phyloP scores from a whole-genome alignment of 75 land plant species.

The Selaginella moellendorffii region DNA sequence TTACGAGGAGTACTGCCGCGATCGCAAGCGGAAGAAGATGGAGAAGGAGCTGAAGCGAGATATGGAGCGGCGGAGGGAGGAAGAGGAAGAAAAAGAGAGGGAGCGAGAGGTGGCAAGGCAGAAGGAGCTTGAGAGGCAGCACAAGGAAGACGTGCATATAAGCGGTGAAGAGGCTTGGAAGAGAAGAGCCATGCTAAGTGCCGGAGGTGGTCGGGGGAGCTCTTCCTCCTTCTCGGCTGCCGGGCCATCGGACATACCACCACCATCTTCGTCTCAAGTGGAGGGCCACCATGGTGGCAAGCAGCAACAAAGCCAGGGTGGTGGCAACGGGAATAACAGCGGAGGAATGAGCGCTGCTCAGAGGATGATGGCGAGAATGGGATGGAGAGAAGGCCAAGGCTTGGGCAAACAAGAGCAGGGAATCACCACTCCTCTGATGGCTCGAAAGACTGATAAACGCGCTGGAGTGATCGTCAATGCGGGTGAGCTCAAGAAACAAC shows the following conservation, averaged over 20 bases:
- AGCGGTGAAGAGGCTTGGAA: slow-evolving; percentile 95
- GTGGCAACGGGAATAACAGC: no score
- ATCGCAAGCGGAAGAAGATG: slow-evolving; percentile 45
- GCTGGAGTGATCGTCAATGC: slow-evolving; percentile 97
- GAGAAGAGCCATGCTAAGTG: slow-evolving; percentile 70
- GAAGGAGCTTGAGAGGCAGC: slow-evolving; percentile 10
- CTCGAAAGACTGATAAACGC: slow-evolving; percentile 84
- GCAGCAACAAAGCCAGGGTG: neutral
- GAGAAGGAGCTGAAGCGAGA: slow-evolving; percentile 79
- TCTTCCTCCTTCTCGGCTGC: no score
- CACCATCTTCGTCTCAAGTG: neutral
- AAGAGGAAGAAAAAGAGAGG: slow-evolving; percentile 56
- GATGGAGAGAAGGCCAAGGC: slow-evolving; percentile 98
- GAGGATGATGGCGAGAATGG: slow-evolving; percentile 99
- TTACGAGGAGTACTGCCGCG: slow-evolving; percentile 77
- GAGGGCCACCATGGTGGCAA: neutral
- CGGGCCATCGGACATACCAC: neutral
- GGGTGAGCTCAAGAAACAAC: slow-evolving; percentile 30
- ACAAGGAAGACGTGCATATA: slow-evolving; percentile 36
- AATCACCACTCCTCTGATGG: slow-evolving; percentile 92
- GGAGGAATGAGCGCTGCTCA: slow-evolving; percentile 82
- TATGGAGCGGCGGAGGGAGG: slow-evolving; percentile 50
- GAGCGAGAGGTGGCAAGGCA: slow-evolving; percentile 28
- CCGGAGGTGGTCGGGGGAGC: no score
- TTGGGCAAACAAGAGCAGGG: slow-evolving; percentile 97